Conservation (phyloP, 139 green algal genomes). For the Auxenochlorella pyrenoidosa region DNA sequence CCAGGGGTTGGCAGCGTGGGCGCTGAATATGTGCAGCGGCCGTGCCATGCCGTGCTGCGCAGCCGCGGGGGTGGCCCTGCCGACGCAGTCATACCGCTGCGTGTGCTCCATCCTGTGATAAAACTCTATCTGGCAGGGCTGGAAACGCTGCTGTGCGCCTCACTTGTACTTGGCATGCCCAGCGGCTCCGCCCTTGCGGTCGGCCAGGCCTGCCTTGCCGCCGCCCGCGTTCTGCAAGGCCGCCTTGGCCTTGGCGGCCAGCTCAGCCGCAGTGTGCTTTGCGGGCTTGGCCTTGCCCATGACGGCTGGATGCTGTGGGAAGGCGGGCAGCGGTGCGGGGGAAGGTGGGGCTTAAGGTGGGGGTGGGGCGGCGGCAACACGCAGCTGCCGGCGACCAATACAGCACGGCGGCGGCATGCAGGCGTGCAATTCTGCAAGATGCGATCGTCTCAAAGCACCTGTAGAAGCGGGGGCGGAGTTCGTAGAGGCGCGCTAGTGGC, state of each 20-base stretch:
- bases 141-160: not conserved
- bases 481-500: too few relatives aligned
- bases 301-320: not conserved
- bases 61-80: not conserved
- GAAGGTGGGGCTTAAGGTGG: not conserved
- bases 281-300: constrained; percentile 85
- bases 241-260: constrained; percentile 66
- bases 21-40: not conserved
- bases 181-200: constrained; percentile 76
- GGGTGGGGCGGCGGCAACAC: not conserved
- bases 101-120: too few relatives aligned
- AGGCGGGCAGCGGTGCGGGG: not conserved
- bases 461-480: too few relatives aligned
- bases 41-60: not conserved
- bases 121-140: not conserved
- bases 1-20: not conserved
- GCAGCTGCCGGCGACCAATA: too few relatives aligned
- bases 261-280: constrained; percentile 83
- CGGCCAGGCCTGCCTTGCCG: constrained; percentile 71
- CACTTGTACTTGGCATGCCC: constrained; percentile 86
- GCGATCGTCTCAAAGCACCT: too few relatives aligned
- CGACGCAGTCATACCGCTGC: not conserved
- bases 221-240: constrained; percentile 76
- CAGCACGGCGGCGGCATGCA: too few relatives aligned
- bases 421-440: too few relatives aligned